These are phyloP conservation scores for Pleurotus salmoneostramineus DNA, from an alignment of 768 basidiomycete genomes.

Conservation along the genomic window DNA sequence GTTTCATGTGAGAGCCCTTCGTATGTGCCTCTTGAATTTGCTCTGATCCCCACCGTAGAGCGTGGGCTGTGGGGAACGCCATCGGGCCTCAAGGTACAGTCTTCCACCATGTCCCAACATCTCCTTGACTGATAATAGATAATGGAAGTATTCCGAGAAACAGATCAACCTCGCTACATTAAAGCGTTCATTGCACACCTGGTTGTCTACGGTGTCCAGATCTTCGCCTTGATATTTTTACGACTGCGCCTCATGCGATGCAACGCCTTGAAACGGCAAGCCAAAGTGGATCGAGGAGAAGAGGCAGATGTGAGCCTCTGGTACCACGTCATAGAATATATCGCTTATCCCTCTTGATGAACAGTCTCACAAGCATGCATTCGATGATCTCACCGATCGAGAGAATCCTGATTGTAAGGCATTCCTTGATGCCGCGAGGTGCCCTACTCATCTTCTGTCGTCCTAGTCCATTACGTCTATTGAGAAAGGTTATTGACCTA, in stretches of 20 bases:
- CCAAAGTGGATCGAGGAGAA: constrained; percentile 26
- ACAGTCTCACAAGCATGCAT: constrained; percentile 35
- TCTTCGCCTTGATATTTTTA: constrained; percentile 30
- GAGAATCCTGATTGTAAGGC: constrained; percentile 43
- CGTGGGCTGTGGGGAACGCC: constrained; percentile 50
- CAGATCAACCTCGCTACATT: constrained; percentile 43
- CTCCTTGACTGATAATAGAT: background rate
- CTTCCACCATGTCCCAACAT: background rate
- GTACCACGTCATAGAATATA: background rate
- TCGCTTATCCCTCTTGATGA: constrained; percentile 16
- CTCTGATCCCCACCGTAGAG: constrained; percentile 16
- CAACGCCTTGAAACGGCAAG: constrained; percentile 35
- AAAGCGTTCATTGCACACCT: constrained; percentile 44
- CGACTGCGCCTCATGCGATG: constrained; percentile 38
- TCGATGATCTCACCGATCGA: constrained; percentile 45
- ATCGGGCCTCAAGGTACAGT: constrained; percentile 37
- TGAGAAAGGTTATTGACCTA: constrained; percentile 11
- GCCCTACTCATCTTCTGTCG: background rate
- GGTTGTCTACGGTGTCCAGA: constrained; percentile 41
- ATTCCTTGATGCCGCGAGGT: background rate
- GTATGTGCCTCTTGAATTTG: background rate
- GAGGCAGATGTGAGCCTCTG: constrained; percentile 22
- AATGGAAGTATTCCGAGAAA: constrained; percentile 35
- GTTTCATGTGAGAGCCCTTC: constrained; percentile 33
- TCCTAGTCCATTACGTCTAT: constrained; percentile 33